Percentiles rank a stretch among this genome's conserved stretches.
These are phyloP conservation scores for Escallonia rubra DNA, from an alignment of 129 eudicot genomes.

Conservation along the genomic window DNA sequence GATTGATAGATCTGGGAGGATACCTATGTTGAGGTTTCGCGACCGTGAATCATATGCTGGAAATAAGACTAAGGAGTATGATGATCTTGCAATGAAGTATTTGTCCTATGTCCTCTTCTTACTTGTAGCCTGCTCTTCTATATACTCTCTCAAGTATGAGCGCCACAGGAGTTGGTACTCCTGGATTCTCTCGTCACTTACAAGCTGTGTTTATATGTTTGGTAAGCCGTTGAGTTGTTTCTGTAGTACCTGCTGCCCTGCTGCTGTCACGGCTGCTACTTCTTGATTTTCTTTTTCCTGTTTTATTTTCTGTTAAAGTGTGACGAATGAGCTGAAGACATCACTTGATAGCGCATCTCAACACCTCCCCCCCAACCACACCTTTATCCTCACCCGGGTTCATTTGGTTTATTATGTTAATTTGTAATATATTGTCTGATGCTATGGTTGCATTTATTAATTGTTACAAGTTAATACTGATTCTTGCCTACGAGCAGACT, in stretches of 20 bases:
- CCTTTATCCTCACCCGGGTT: no score
- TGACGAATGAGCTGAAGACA: no score
- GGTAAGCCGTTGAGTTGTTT: constrained; percentile 43
- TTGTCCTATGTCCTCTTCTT: constrained; percentile 76
- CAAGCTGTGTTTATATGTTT: constrained; percentile 98
- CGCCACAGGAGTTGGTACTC: constrained; percentile 99
- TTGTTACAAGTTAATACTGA: no score
- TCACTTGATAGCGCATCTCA: no score
- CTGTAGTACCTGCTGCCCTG: not conserved
- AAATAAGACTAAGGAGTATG: constrained; percentile 97
- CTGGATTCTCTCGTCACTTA: constrained; percentile 89
- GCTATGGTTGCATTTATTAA: no score
- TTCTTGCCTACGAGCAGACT: no score
- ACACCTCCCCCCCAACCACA: no score
- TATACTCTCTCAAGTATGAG: constrained; percentile 91
- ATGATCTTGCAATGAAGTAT: constrained; percentile 98
- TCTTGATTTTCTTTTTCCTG: not conserved
- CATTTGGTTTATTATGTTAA: no score
- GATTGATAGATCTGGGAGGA: constrained; percentile 83
- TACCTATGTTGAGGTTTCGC: constrained; percentile 78
- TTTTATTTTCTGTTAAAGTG: not conserved
- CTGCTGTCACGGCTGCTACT: no score
- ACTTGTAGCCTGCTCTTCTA: constrained; percentile 76
- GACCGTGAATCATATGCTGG: constrained; percentile 87
- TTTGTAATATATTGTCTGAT: no score